A percentile compares a stretch with the other conserved stretches of the same genome.
Conservation (phyloP, 495 filamentous ascomycete species). For the Aspergillus ostianus region DNA sequence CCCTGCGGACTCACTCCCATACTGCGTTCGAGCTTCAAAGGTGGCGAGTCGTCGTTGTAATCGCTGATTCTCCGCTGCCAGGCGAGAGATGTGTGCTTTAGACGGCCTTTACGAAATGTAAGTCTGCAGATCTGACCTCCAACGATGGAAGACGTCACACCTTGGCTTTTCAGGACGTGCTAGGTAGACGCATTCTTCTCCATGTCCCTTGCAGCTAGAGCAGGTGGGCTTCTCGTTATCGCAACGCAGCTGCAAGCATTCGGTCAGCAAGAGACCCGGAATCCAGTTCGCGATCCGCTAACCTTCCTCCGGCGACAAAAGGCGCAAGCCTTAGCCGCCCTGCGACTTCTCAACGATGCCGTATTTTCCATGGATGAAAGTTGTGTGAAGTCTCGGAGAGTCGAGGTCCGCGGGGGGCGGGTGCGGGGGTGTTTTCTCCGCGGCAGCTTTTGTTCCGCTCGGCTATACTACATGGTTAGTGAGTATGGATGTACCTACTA, state of each 20-base stretch:
- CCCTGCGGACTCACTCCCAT: neutral
- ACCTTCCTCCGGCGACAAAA: slow-evolving; percentile 34
- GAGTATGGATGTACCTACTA: too few relatives aligned
- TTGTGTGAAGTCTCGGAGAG: neutral
- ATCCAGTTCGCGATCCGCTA: neutral
- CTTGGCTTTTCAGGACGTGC: slow-evolving; percentile 13
- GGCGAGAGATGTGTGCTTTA: slow-evolving; percentile 23
- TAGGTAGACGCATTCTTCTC: slow-evolving; percentile 20
- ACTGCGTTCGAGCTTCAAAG: neutral
- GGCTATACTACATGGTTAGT: neutral
- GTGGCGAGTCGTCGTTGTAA: slow-evolving; percentile 14
- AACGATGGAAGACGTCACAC: slow-evolving; percentile 5
- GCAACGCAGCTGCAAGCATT: slow-evolving; percentile 25
- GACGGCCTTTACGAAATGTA: slow-evolving; percentile 18
- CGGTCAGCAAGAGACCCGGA: neutral
- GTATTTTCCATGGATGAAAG: neutral
- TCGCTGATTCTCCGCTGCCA: slow-evolving; percentile 28
- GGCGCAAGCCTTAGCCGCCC: slow-evolving; percentile 25
- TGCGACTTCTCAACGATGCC: slow-evolving; percentile 12
- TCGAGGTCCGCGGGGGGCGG: neutral
- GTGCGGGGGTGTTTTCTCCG: neutral
- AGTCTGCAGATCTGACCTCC: too few relatives aligned
- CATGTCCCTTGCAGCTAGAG: slow-evolving; percentile 25
- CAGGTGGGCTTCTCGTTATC: slow-evolving; percentile 29
- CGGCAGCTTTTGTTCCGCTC: slow-evolving; percentile 2